Conservation (phyloP, 352 stramenopile species). For the Globisporangium apiculatum region DNA sequence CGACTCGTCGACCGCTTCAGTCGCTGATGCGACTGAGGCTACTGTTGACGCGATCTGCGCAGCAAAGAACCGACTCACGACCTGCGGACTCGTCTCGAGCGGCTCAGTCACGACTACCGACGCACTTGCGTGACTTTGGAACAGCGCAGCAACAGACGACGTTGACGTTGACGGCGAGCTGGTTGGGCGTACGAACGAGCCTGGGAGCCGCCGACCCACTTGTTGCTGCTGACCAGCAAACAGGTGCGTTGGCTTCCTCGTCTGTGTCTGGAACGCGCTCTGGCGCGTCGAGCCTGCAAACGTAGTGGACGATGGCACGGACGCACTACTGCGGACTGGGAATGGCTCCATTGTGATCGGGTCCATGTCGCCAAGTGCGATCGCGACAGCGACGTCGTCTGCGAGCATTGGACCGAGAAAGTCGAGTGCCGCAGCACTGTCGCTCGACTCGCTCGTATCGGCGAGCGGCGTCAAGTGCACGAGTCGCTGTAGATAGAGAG, state of each 20-base stretch:
- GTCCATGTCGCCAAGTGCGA: constrained; percentile 71
- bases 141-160: neutral
- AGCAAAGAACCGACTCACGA: constrained; percentile 18
- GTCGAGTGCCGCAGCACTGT: constrained; percentile 28
- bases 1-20: constrained; percentile 23
- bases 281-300: neutral
- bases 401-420: constrained; percentile 59
- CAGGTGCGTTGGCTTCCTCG: neutral
- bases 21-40: constrained; percentile 22
- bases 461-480: constrained; percentile 58
- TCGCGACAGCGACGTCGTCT: constrained; percentile 31
- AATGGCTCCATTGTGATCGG: constrained; percentile 57
- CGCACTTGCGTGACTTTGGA: neutral
- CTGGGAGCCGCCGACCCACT: constrained; percentile 1
- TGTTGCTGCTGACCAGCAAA: neutral
- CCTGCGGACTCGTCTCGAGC: constrained; percentile 1
- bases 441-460: constrained; percentile 8
- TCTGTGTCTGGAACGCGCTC: neutral
- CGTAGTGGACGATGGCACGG: neutral
- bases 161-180: neutral
- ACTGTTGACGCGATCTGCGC: constrained; percentile 10
- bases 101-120: neutral
- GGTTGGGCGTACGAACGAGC: neutral
- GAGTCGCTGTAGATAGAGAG: constrained; percentile 27
- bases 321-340: constrained; percentile 2